Conservation (phyloP, 2,329 filamentous ascomycete species). For the Aspergillus texensis region DNA sequence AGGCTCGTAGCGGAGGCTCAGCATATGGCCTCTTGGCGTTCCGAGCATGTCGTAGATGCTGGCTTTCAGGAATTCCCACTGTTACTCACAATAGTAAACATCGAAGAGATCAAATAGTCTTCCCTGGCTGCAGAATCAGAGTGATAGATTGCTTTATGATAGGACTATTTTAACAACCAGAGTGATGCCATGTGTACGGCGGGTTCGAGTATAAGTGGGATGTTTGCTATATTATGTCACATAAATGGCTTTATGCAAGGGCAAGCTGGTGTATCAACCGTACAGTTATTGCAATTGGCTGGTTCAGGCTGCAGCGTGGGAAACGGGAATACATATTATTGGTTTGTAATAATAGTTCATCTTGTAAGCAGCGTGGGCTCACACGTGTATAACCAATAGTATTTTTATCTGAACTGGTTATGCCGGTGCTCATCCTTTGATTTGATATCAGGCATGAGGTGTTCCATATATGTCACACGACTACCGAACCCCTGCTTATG, state of each 20-base stretch:
- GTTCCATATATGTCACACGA: background rate
- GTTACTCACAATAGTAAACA: background rate
- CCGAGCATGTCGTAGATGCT: background rate
- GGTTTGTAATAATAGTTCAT: background rate
- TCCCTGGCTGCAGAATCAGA: too few relatives aligned
- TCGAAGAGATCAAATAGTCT: background rate
- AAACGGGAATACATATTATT: background rate
- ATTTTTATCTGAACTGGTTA: background rate
- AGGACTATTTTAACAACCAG: accelerated
- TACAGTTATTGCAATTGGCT: background rate
- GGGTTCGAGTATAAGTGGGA: background rate
- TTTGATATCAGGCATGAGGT: background rate
- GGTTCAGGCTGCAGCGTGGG: background rate
- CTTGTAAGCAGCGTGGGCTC: background rate
- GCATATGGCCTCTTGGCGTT: background rate
- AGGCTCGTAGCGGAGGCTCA: background rate
- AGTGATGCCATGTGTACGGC: background rate
- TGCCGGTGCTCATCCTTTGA: background rate
- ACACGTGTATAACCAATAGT: background rate
- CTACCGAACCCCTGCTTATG: background rate
- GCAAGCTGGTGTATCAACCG: background rate
- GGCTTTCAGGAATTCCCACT: background rate
- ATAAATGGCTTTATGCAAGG: background rate
- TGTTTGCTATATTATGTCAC: background rate
- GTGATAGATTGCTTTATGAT: background rate